Evolutionary conservation across 495 filamentous ascomycete species (phyloP).

Genomic region (Chaetomium fimeti): DNA sequence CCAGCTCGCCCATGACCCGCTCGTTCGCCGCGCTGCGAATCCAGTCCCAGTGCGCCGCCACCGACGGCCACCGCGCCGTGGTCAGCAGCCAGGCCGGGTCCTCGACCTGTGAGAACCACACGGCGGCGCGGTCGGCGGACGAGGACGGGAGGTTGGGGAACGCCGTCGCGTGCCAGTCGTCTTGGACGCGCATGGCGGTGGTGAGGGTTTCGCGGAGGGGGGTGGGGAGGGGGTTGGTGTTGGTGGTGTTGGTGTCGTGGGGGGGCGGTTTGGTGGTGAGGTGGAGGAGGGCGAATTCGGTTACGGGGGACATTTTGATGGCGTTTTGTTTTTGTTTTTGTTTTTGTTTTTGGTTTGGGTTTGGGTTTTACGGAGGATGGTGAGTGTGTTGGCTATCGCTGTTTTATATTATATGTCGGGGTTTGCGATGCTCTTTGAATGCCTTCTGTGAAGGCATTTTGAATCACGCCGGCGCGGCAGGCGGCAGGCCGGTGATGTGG

Average conservation of each 20-base stretch:
- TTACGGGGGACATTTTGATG: constrained; percentile 47
- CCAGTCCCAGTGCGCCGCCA: constrained; percentile 51
- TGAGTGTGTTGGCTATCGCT: neutral
- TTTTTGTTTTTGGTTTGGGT: neutral
- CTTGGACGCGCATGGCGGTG: constrained; percentile 34
- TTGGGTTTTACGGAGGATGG: neutral
- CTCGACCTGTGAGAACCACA: constrained; percentile 48
- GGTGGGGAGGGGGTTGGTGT: too few relatives aligned
- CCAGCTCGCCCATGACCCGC: constrained; percentile 25
- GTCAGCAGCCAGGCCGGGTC: constrained; percentile 49
- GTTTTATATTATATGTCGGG: neutral
- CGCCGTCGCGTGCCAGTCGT: constrained; percentile 40
- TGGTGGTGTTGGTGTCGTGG: constrained; percentile 21
- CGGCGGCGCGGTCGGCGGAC: constrained; percentile 28
- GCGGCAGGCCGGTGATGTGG: neutral
- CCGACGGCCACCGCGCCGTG: constrained; percentile 52
- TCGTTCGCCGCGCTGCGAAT: constrained; percentile 41
- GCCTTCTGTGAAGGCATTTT: neutral
- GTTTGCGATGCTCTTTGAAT: neutral
- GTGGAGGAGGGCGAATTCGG: constrained; percentile 53
- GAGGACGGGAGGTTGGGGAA: constrained; percentile 29
- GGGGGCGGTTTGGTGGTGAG: constrained; percentile 24
- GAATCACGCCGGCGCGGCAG: neutral
- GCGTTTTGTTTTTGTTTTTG: neutral
- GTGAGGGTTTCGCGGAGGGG: constrained; percentile 31